Evolutionary conservation across 139 green algal species (phyloP), one percentile per base, ranked within the genome.

Genomic region (Spirogloea muscicola): DNA sequence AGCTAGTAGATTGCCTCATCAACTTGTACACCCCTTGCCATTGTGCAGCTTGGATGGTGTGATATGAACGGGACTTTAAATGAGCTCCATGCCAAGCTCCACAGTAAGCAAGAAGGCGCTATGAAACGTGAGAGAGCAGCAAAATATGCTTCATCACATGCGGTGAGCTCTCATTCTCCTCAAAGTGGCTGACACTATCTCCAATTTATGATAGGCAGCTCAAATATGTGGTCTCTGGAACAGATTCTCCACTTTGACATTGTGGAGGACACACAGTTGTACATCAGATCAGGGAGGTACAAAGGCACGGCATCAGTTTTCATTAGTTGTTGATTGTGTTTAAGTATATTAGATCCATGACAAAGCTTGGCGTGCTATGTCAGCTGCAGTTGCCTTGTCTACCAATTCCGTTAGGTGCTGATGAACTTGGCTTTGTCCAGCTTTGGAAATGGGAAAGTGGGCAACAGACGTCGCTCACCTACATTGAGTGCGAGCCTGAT

Each of bases 1-100:
- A n/a, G n/a, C n/a, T n/a, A n/a, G n/a, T n/a, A n/a, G n/a, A n/a
- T n/a, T n/a, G n/a, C n/a, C n/a, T n/a, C n/a, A n/a, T n/a, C n/a
- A n/a, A n/a, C n/a, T n/a, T n/a, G n/a, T n/a, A n/a, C n/a, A n/a
- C n/a, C n/a, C n/a, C n/a, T n/a, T n/a, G n/a, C n/a, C n/a, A n/a
- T n/a, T n/a, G n/a, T n/a, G n/a, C n/a, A 49, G 37, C 33, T 68
- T 25, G 62, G 62, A 5, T 71, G 62, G 62, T 57, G 41, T n/a
- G 42, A 38, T 33, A 33, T 31, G 16, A 25, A 10, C n/a, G 62
- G 42, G 9, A 57, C 62, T 3, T 29, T 71, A 7, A 33, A 58
- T 29, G 62, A 71, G 41, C 42, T 71, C 27, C 42, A 71, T 9
- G 62, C 62, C 18, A 21, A 58, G 42, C 42, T 42, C 18, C 40